Percentiles rank a stretch among this genome's conserved stretches.
Evolutionary conservation across 306 rosid species (phyloP).

Genomic region (Rosa rugosa): DNA sequence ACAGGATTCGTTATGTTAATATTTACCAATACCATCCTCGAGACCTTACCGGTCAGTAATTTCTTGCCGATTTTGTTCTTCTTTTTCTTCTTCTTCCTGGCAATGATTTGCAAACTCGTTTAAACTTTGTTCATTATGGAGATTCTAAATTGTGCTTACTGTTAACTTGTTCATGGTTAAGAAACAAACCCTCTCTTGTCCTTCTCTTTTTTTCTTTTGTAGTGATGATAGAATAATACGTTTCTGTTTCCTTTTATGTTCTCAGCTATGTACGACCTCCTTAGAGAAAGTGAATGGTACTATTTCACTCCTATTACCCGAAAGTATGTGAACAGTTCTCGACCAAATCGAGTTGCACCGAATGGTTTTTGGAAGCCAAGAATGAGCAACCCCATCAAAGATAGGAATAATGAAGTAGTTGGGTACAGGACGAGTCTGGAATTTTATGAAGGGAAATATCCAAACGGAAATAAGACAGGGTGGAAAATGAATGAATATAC

Average conservation of each 20-base stretch:
- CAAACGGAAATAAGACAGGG: background rate
- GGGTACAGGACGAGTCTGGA: background rate
- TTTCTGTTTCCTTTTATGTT: background rate
- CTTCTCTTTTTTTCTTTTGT: too few relatives aligned
- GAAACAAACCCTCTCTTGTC: too few relatives aligned
- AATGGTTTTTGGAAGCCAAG: slow-evolving; percentile 16
- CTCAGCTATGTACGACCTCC: background rate
- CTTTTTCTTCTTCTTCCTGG: background rate
- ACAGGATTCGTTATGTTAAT: background rate
- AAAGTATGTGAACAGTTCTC: background rate
- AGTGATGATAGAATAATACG: background rate
- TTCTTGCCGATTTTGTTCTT: background rate
- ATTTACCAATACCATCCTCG: background rate
- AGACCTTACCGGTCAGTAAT: background rate
- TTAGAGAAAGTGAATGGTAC: slow-evolving; percentile 11
- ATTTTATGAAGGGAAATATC: background rate
- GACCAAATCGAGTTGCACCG: background rate
- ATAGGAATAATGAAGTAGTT: background rate
- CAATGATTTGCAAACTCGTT: background rate
- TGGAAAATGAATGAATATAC: slow-evolving; percentile 15
- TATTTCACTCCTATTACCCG: slow-evolving; percentile 1
- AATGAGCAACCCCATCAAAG: background rate
- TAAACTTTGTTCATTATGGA: too few relatives aligned
- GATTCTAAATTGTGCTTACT: too few relatives aligned
- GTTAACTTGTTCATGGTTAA: background rate